phyloP scores from a whole-genome alignment of 2,329 filamentous ascomycete genomes.

The Talaromyces marneffei region DNA sequence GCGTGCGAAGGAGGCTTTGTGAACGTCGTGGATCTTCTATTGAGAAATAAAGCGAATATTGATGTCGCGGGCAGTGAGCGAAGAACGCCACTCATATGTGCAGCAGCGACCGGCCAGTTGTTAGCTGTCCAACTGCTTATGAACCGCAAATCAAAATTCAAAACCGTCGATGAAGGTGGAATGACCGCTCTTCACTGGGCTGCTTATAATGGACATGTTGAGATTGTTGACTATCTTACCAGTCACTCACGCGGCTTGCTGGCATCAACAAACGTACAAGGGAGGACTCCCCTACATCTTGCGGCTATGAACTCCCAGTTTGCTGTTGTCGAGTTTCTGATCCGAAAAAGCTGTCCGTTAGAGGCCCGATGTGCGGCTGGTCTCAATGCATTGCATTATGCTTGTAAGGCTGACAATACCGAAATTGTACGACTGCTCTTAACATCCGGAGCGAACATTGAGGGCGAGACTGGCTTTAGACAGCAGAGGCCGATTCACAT shows the following conservation, averaged over 20 bases:
- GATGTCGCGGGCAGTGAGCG: constrained; percentile 26
- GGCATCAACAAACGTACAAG: constrained; percentile 23
- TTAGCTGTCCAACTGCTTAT: constrained; percentile 27
- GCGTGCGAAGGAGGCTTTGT: constrained; percentile 29
- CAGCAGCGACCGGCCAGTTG: constrained; percentile 28
- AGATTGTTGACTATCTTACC: constrained; percentile 28
- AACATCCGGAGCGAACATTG: constrained; percentile 29
- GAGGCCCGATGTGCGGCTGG: constrained; percentile 27
- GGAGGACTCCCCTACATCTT: constrained; percentile 33
- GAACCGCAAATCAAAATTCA: constrained; percentile 26
- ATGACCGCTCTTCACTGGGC: constrained; percentile 39
- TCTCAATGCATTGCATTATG: constrained; percentile 34
- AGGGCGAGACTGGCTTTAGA: constrained; percentile 25
- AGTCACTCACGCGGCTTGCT: constrained; percentile 27
- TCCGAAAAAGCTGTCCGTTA: constrained; percentile 28
- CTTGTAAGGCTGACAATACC: constrained; percentile 27
- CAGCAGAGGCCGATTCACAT: constrained; percentile 32
- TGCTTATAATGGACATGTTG: constrained; percentile 33
- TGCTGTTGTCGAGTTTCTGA: constrained; percentile 32
- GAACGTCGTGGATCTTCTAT: constrained; percentile 24
- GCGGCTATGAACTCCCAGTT: constrained; percentile 33
- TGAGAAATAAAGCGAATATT: constrained; percentile 29
- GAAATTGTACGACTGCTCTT: constrained; percentile 31
- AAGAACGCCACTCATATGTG: constrained; percentile 32
- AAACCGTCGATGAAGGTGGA: constrained; percentile 25